phyloP scores from a whole-genome alignment of 108 stramenopile species.

The Parietichytrium sp. region DNA sequence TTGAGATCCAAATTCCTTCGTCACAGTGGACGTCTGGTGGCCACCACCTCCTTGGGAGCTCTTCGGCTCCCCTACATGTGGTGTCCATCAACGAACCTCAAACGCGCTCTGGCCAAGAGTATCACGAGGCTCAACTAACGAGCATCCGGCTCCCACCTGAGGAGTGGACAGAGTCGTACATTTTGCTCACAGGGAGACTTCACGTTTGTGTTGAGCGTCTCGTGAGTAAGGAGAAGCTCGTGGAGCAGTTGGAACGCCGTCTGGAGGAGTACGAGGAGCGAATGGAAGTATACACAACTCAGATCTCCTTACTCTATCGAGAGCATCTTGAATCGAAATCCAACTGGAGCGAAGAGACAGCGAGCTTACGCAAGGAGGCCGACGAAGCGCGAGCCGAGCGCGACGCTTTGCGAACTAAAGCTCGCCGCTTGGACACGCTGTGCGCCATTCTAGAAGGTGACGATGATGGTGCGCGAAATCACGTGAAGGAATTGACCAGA shows the following conservation, averaged over 20 bases:
- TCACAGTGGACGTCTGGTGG: too few species aligned
- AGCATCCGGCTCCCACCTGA: constrained; percentile 56
- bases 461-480: background rate
- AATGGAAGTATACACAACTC: constrained; percentile 45
- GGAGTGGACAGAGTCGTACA: constrained; percentile 61
- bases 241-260: constrained; percentile 48
- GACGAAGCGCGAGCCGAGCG: constrained; percentile 46
- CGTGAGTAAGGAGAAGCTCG: constrained; percentile 48
- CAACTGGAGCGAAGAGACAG: constrained; percentile 1
- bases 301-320: constrained; percentile 52
- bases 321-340: constrained; percentile 42
- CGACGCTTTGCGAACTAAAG: constrained; percentile 50
- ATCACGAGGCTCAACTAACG: constrained; percentile 42
- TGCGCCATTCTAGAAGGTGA: constrained; percentile 46
- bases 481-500: constrained; percentile 50
- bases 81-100: too few species aligned
- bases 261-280: constrained; percentile 49
- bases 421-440: constrained; percentile 51
- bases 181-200: constrained; percentile 54
- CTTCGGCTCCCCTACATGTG: too few species aligned
- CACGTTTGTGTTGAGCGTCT: constrained; percentile 60
- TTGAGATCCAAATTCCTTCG: too few species aligned
- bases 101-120: constrained; percentile 42
- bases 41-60: too few species aligned
- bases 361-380: constrained; percentile 34